phyloP scores from a whole-genome alignment of 352 stramenopile species.

The Phytophthora aleatoria region DNA sequence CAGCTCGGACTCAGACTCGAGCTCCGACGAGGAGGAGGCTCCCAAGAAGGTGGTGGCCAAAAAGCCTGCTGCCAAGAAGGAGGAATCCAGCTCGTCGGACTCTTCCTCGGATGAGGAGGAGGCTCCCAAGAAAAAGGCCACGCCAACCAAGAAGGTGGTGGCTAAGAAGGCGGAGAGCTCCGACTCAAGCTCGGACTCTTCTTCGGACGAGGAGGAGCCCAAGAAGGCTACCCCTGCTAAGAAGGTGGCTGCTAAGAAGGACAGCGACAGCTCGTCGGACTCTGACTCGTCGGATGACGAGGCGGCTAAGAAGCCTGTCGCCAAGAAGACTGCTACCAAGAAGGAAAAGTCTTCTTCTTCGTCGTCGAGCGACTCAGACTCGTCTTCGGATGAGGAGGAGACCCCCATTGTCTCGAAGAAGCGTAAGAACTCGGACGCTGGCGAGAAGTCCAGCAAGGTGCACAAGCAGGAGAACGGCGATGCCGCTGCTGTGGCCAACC shows the following conservation, averaged over 20 bases:
- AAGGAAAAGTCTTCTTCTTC: constrained; percentile 47
- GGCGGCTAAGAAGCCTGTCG: constrained; percentile 37
- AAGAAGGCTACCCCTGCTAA: constrained; percentile 24
- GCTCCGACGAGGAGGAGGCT: constrained; percentile 47
- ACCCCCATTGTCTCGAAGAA: constrained; percentile 78
- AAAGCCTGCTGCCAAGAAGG: constrained; percentile 62
- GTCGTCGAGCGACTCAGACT: constrained; percentile 47
- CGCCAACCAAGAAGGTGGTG: constrained; percentile 1
- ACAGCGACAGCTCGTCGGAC: constrained; percentile 34
- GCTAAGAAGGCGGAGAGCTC: constrained; percentile 49
- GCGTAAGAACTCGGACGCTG: constrained; percentile 79
- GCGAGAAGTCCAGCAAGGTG: constrained; percentile 68
- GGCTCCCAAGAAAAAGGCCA: constrained; percentile 28
- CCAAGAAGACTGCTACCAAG: constrained; percentile 41
- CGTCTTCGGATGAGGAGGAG: constrained; percentile 77
- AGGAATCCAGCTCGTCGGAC: constrained; percentile 41
- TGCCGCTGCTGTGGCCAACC: constrained; percentile 50
- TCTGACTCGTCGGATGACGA: constrained; percentile 45
- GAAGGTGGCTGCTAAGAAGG: constrained; percentile 25
- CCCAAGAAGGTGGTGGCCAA: constrained; percentile 48
- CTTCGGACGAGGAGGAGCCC: constrained; percentile 49
- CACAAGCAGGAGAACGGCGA: constrained; percentile 79
- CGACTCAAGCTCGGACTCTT: constrained; percentile 42
- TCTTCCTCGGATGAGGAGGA: constrained; percentile 51
- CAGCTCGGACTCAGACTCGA: constrained; percentile 44